Conservation (phyloP, 805 yeast genomes). For the Huiozyma naganishii region DNA sequence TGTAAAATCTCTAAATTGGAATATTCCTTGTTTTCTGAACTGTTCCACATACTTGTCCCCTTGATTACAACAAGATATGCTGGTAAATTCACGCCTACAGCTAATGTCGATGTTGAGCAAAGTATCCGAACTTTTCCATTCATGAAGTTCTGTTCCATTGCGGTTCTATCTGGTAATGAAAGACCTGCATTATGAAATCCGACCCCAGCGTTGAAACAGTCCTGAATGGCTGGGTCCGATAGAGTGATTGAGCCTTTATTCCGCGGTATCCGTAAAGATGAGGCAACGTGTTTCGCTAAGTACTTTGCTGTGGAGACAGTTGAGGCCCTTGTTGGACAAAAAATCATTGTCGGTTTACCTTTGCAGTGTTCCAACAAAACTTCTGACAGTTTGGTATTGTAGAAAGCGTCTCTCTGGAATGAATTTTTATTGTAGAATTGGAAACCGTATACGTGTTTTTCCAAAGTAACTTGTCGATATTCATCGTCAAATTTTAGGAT, state of each 20-base stretch:
- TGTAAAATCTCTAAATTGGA: conserved; percentile 46
- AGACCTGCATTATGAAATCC: conserved; percentile 54
- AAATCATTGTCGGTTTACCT: conserved; percentile 36
- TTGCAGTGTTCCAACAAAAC: conserved; percentile 31
- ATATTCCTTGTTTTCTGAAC: conserved; percentile 40
- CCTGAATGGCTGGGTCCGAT: conserved; percentile 6
- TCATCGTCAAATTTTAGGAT: conserved; percentile 37
- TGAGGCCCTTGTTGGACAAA: conserved; percentile 45
- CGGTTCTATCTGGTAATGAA: conserved; percentile 34
- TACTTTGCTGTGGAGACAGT: conserved; percentile 37
- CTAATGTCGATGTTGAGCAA: conserved; percentile 50
- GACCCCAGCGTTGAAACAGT: conserved; percentile 28
- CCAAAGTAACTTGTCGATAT: conserved; percentile 35
- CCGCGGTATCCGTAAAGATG: not conserved
- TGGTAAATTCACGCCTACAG: conserved; percentile 52
- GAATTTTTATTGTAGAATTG: conserved; percentile 31
- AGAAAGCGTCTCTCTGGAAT: conserved; percentile 37
- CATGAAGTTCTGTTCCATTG: conserved; percentile 36
- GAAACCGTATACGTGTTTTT: conserved; percentile 36
- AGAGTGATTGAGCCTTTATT: not conserved
- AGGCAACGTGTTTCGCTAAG: conserved; percentile 15
- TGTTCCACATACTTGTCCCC: conserved; percentile 50
- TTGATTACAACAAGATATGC: conserved; percentile 51
- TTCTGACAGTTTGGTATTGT: conserved; percentile 33
- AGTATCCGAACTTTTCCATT: conserved; percentile 34